A percentile compares a stretch with the other conserved stretches of the same genome.
Evolutionary conservation across 441 rosid species (phyloP).

Genomic region (Pelargonium australe): DNA sequence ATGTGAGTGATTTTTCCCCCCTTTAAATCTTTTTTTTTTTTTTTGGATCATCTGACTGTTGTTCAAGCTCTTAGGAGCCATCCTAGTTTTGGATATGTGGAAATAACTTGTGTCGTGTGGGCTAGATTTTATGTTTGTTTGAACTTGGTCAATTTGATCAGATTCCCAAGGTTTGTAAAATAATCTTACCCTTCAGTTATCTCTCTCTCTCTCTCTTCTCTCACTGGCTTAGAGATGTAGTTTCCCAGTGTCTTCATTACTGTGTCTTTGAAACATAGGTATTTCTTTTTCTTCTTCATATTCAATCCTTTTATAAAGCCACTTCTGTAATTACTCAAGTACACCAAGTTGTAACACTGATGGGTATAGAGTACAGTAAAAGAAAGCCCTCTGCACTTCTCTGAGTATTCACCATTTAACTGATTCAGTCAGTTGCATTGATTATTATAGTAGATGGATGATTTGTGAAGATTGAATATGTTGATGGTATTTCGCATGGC

Average conservation of each 20-base stretch:
- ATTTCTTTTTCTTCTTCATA: too few species aligned
- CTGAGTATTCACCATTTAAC: conserved; percentile 1
- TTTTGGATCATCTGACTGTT: not conserved
- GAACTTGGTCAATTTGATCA: not conserved
- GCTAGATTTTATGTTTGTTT: not conserved
- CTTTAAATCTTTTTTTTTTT: not conserved
- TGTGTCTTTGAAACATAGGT: not conserved
- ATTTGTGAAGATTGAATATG: not conserved
- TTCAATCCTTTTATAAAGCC: too few species aligned
- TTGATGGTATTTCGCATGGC: not conserved
- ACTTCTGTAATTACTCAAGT: too few species aligned
- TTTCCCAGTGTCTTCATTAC: not conserved
- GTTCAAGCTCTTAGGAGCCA: not conserved
- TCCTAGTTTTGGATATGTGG: not conserved
- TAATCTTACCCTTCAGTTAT: not conserved
- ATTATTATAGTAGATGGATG: not conserved
- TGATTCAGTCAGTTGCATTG: not conserved
- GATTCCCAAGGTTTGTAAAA: conserved; percentile 4
- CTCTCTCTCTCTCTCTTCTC: not conserved
- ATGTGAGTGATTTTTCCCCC: conserved; percentile 40
- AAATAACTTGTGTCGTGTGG: too few species aligned
- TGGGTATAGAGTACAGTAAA: not conserved
- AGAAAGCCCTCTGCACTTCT: not conserved
- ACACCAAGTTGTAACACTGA: too few species aligned
- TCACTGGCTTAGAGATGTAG: not conserved